Base-by-base conservation (phyloP, 495 filamentous ascomycete genomes). In the Aspergillus baeticus region DNA sequence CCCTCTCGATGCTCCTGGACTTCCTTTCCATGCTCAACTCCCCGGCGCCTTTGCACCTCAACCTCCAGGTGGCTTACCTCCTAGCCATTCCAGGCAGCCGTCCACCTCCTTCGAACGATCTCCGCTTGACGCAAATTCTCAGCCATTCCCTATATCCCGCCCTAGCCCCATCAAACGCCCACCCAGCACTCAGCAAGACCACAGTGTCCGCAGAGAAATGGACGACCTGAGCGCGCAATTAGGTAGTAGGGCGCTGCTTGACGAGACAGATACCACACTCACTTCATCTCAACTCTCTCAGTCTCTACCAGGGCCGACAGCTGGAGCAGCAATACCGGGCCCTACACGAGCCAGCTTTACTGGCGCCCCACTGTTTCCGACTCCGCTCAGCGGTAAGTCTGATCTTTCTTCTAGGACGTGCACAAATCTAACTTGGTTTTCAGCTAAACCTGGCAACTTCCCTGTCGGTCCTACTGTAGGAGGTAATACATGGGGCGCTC, bases 191-290 rank as follows among this genome's bases (percentile, higher is more conserved):
- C 83, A 87, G 21, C 82, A 83, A 37, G 76, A 81, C 39, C 76
- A 80, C 18, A 69, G 75, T 36, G 54, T 62, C 4, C 75, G 70
- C 50, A 60, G 61, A 13, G 81, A 88, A 51, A 63, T 89, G 34
- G 91, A 96, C 51, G 84, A 92, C 50, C 74, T 95, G 42, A 89
- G 84, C 53, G 81, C 85, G 46, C 90, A 92, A 66, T 80, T 98
- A n/a, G 95, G 94, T 10, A 96, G 93, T 71, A 92, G 87, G 68
- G 93, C 92, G 8, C 76, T 98, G n/a, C 77, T 97, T 35, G 92
- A 95, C 62, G 92, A 95, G 65, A 81, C 77, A 15, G 84, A 91
- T 55, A 80, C 79, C 45, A 71, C 78, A 21, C 69, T 78, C 45
- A 50, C 47, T 8, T 60, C 76, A 15, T 70, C 74, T 10, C 71